Conservation (phyloP, 306 rosid genomes). For the Lablab purpureus region DNA sequence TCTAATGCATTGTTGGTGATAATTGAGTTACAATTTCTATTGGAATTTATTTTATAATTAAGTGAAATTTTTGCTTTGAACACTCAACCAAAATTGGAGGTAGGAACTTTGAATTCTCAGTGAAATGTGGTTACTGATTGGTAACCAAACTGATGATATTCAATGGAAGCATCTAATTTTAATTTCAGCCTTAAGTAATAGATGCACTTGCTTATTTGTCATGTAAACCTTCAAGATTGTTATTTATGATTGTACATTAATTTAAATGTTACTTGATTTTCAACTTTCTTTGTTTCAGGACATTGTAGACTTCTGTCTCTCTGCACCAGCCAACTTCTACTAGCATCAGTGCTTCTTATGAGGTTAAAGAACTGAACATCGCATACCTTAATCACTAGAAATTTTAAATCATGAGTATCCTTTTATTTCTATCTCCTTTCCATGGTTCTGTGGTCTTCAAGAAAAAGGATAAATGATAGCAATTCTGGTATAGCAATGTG, state of each 20-base stretch:
- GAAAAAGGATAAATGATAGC: neutral
- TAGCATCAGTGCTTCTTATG: constrained; percentile 67
- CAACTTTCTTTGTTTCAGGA: constrained; percentile 65
- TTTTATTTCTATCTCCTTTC: constrained; percentile 23
- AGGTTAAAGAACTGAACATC: constrained; percentile 58
- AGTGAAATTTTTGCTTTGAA: too few species aligned
- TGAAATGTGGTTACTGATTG: too few species aligned
- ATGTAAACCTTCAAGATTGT: constrained; percentile 15
- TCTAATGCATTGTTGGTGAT: too few species aligned
- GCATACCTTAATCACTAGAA: neutral
- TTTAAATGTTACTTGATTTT: constrained; percentile 39
- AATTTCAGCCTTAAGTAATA: too few species aligned
- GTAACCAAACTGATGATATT: too few species aligned
- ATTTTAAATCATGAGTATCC: constrained; percentile 13
- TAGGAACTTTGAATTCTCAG: too few species aligned
- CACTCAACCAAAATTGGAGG: too few species aligned
- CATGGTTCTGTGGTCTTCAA: constrained; percentile 20
- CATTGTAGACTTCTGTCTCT: constrained; percentile 83
- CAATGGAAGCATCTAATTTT: too few species aligned
- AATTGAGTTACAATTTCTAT: too few species aligned
- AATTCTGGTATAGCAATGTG: neutral
- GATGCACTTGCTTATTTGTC: too few species aligned
- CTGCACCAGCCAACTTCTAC: constrained; percentile 92
- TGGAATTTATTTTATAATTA: too few species aligned
- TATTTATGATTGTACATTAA: neutral